These are phyloP conservation scores for Pichia sp. DNA, from an alignment of 1,139 yeast species.

Conservation along the genomic window DNA sequence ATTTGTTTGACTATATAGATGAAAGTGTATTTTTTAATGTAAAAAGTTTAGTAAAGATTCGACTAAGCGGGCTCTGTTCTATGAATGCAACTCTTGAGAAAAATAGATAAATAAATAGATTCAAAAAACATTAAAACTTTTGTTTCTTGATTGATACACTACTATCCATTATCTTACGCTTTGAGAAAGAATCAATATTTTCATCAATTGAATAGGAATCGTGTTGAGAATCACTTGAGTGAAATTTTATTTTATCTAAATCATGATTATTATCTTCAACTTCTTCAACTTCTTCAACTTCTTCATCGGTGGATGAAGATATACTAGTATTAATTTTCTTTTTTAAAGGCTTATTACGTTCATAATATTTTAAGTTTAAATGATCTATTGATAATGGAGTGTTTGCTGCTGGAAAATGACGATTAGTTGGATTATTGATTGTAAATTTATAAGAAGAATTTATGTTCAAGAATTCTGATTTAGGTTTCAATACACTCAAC, in stretches of 20 bases:
- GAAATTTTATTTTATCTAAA: neutral
- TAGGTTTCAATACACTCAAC: neutral
- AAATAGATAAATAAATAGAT: neutral
- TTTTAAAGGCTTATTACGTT: neutral
- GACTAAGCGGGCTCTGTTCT: neutral
- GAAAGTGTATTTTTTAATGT: neutral
- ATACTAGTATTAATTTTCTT: neutral
- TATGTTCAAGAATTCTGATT: conserved; percentile 25
- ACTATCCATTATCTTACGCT: conserved; percentile 5
- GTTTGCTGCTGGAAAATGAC: conserved; percentile 12
- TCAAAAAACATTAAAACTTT: neutral
- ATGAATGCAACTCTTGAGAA: neutral
- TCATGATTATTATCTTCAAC: neutral
- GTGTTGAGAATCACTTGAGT: neutral
- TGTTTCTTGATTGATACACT: conserved; percentile 1
- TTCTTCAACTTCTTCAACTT: neutral
- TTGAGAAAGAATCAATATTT: neutral
- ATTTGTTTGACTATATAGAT: neutral
- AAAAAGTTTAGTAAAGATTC: neutral
- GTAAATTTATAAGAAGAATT: conserved; percentile 11
- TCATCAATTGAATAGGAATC: neutral
- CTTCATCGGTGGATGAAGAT: conserved; percentile 4
- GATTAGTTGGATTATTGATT: conserved; percentile 10
- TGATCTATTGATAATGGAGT: conserved; percentile 13
- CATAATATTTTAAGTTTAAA: conserved; percentile 5